phyloP scores from a whole-genome alignment of 129 eudicot genomes.

The Helianthus annuus region HanXRQr2.0-SUNRISE NC_035436.2:199463111-199463610 shows the following conservation, averaged over 20 bases:
- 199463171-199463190: conserved; percentile 83
- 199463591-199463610: background rate
- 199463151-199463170: conserved; percentile 18
- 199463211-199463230: conserved; percentile 98
- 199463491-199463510: conserved; percentile 86
- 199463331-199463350: conserved; percentile 96
- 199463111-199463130: background rate
- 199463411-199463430: background rate
- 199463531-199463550: background rate
- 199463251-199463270: conserved; percentile 99
- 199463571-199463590: background rate
- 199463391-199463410: background rate
- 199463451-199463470: conserved; percentile 96
- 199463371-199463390: background rate
- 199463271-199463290: conserved; percentile 94
- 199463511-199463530: background rate
- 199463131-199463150: background rate
- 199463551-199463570: background rate
- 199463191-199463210: conserved; percentile 93
- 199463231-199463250: conserved; percentile 98
- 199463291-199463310: conserved; percentile 99
- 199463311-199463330: conserved; percentile 97
- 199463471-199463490: conserved; percentile 77
- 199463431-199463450: conserved; percentile 90
- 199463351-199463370: conserved; percentile 76